Conservation (phyloP, 2,329 filamentous ascomycete genomes). For the Sarocladium kiliense region DNA sequence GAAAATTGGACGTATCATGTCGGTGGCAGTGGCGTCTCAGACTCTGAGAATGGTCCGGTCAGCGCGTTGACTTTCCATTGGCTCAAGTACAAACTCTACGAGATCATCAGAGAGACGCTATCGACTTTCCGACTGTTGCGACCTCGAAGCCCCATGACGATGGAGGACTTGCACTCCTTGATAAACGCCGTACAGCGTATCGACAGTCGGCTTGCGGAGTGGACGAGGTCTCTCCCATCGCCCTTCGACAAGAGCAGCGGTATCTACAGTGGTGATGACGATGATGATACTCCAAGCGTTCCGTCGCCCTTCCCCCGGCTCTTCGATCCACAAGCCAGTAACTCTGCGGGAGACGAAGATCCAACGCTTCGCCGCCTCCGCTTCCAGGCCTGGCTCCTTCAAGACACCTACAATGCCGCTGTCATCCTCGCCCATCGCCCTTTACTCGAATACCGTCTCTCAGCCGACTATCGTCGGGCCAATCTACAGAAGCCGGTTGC, state of each 20-base stretch:
- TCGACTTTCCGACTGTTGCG: slow-evolving; percentile 20
- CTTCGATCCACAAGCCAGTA: background rate
- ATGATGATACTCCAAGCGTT: background rate
- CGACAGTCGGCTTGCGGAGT: slow-evolving; percentile 12
- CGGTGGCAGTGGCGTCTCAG: background rate
- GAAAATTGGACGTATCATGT: too few species aligned
- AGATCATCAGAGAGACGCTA: slow-evolving; percentile 21
- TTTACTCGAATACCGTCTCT: background rate
- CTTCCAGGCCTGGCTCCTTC: background rate
- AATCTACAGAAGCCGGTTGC: slow-evolving; percentile 15
- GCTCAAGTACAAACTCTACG: slow-evolving; percentile 22
- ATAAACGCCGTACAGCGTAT: slow-evolving; percentile 14
- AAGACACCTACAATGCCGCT: background rate
- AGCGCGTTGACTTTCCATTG: slow-evolving; percentile 20
- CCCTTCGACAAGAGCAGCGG: background rate
- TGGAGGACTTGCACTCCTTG: slow-evolving; percentile 14
- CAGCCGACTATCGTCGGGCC: background rate
- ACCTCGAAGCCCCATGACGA: slow-evolving; percentile 14
- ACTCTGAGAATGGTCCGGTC: background rate
- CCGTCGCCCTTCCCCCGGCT: background rate
- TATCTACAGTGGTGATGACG: background rate
- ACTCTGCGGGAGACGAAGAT: slow-evolving; percentile 10
- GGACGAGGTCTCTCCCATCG: slow-evolving; percentile 9
- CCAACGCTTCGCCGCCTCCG: background rate
- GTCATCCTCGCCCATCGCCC: background rate